A percentile compares a stretch with the other conserved stretches of the same genome.
Conservation (phyloP, 1,139 yeast species). For the Blastobotrys capitulatus region DNA sequence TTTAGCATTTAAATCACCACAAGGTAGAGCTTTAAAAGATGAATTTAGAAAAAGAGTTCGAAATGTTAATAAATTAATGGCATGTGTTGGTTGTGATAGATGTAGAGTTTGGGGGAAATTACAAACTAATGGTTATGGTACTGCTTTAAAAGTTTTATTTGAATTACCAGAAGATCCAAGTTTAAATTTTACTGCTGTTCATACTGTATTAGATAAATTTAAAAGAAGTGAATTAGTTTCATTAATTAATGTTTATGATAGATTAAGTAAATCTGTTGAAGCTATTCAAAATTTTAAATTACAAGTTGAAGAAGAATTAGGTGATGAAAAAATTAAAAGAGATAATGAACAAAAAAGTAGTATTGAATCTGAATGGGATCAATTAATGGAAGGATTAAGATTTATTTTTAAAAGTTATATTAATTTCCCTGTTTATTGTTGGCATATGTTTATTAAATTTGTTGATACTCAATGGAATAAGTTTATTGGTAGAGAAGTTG, state of each 20-base stretch:
- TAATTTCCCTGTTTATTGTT: conserved; percentile 61
- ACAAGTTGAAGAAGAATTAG: conserved; percentile 35
- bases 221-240: conserved; percentile 88
- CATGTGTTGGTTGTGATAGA: conserved; percentile 97
- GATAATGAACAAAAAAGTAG: background rate
- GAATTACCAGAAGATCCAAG: conserved; percentile 56
- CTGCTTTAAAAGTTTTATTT: conserved; percentile 83
- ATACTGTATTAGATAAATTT: conserved; percentile 41
- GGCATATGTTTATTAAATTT: conserved; percentile 45
- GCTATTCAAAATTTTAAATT: conserved; percentile 67
- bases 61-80: conserved; percentile 91
- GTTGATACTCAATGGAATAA: conserved; percentile 62
- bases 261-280: conserved; percentile 77
- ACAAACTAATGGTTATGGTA: conserved; percentile 95
- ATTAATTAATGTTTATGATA: conserved; percentile 82
- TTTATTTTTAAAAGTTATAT: conserved; percentile 65
- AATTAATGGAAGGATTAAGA: conserved; percentile 56
- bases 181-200: conserved; percentile 36
- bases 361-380: conserved; percentile 44
- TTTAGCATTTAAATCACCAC: conserved; percentile 43
- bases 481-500: conserved; percentile 54
- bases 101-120: conserved; percentile 98
- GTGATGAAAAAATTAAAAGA: too few relatives aligned
- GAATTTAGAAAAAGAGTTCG: conserved; percentile 82
- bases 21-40: conserved; percentile 51